Evolutionary conservation across 1,284 basidiomycete species (phyloP).

Genomic region (Termitomyces sp.): DNA sequence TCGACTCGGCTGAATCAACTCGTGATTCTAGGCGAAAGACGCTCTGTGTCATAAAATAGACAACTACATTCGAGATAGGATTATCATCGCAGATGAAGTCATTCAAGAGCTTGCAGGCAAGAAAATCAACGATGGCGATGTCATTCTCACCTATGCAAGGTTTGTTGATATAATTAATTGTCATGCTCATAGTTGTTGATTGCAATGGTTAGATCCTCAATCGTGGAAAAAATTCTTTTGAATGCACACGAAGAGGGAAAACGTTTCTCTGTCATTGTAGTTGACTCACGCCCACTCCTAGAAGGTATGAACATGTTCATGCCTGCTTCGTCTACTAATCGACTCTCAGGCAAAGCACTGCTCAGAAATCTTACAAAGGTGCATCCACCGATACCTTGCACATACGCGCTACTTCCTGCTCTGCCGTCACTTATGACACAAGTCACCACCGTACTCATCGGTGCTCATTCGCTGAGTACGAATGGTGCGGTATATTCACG

Average conservation of each 20-base stretch:
- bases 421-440: conserved; percentile 78
- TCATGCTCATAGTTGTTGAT: neutral
- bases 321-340: conserved; percentile 8
- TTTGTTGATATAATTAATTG: conserved; percentile 25
- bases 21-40: conserved; percentile 71
- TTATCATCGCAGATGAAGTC: conserved; percentile 89
- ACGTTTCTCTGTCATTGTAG: conserved; percentile 84
- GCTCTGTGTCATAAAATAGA: conserved; percentile 84
- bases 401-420: conserved; percentile 89
- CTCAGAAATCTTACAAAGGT: conserved; percentile 68
- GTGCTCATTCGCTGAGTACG: conserved; percentile 90
- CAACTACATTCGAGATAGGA: conserved; percentile 90
- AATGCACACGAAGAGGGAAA: conserved; percentile 72
- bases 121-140: conserved; percentile 93
- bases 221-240: conserved; percentile 88
- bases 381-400: conserved; percentile 71
- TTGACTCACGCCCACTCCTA: conserved; percentile 91
- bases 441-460: conserved; percentile 83
- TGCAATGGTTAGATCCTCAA: conserved; percentile 67
- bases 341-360: conserved; percentile 66
- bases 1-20: conserved; percentile 8
- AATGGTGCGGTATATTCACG: conserved; percentile 94
- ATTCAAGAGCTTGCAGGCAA: conserved; percentile 85
- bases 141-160: conserved; percentile 91
- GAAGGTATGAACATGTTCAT: conserved; percentile 57